phyloP scores from a whole-genome alignment of 805 yeast genomes.

The Spathaspora passalidarum region DNA sequence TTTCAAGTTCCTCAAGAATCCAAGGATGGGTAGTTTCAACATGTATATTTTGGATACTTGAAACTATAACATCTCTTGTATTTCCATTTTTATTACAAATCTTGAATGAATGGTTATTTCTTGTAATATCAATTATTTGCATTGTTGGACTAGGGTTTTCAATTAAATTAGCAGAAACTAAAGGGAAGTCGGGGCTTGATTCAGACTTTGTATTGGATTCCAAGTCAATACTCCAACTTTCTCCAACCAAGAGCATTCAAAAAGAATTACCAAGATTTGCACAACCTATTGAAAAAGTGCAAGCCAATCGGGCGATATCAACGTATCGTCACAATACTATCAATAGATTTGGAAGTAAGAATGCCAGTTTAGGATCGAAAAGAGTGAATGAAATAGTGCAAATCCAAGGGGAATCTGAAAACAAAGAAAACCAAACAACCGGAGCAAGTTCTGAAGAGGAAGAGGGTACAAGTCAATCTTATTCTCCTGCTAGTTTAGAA shows the following conservation, averaged over 20 bases:
- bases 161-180: constrained; percentile 45
- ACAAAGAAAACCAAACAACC: background rate
- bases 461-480: too few relatives aligned
- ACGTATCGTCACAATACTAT: background rate
- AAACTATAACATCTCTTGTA: constrained; percentile 33
- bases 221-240: background rate
- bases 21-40: constrained; percentile 47
- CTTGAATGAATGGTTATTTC: constrained; percentile 40
- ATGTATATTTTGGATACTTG: constrained; percentile 44
- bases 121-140: constrained; percentile 33
- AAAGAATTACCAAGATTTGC: too few relatives aligned
- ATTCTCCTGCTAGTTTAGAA: too few relatives aligned
- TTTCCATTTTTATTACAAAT: constrained; percentile 37
- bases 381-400: too few relatives aligned
- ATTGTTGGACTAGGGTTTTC: constrained; percentile 27
- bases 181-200: constrained; percentile 10
- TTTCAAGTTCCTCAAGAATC: constrained; percentile 43
- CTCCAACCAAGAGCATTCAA: background rate
- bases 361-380: background rate
- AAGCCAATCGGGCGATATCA: background rate
- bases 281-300: background rate
- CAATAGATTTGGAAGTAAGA: background rate
- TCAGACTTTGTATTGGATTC: constrained; percentile 2
- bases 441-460: background rate
- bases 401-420: background rate